Evolutionary conservation across 768 basidiomycete species (phyloP), one percentile per base, ranked within the genome.

Genomic region (Phlebiopsis gigantea): DNA sequence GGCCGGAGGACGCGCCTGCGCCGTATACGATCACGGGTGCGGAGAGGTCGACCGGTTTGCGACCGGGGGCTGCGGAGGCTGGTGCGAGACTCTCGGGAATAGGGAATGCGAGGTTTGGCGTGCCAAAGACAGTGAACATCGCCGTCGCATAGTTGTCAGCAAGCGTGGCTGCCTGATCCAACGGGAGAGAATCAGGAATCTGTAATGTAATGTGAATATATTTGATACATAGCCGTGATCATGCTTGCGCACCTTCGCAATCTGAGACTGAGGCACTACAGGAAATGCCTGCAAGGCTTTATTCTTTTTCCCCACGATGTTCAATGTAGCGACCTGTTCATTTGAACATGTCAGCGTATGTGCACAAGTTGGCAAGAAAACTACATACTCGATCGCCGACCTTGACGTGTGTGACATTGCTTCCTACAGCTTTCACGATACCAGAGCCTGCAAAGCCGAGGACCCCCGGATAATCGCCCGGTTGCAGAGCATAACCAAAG

Each of bases 121-220:
- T 46, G 22, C 48, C 50, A 43, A 57, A 57, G n/a, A 52, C 22
- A 17, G 57, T 44, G 57, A 19, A 52, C 10, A 50, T 51, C 1
- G 50, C 57, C 21, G 57, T 57, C 19, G 49, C 43, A 28, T 45
- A 57, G 48, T 51, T 53, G 57, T 57, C 57, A 2, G 57, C 22
- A 28, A 57, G 25, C 8, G 57, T 26, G 4, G 49, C 57, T n/a
- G 42, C 57, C 25, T 57, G 49, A 22, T 51, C 39, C 10, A 50
- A 28, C 2, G 25, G n/a, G 24, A 46, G 6, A 14, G 47, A 44
- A 6, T 43, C 28, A 5, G 57, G 57, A 9, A 57, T 14, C 57
- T 57, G 24, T n/a, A n/a, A n/a, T n/a, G n/a, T n/a, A n/a, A n/a
- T n/a, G n/a, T n/a, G n/a, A n/a, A n/a, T n/a, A n/a, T n/a, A n/a